Base-by-base conservation (phyloP, 2,329 filamentous ascomycete genomes). In the Cladophialophora exuberans region DNA sequence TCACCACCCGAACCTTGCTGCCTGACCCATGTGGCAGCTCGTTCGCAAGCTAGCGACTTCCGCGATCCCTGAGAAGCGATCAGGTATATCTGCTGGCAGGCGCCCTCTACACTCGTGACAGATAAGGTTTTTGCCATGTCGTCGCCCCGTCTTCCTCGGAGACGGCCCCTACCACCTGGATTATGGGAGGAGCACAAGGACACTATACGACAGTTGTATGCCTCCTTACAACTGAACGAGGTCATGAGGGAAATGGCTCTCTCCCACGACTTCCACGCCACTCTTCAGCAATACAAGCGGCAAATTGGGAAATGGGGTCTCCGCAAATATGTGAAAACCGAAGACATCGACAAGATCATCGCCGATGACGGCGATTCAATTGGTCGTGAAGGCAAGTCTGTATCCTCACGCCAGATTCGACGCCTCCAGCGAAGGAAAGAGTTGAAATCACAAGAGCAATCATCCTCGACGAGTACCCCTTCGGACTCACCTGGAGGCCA, bases 281-380 rank as follows among this genome's bases (percentile, higher is more conserved):
- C 38, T 7, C 20, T 23, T 20, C 38, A 42, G 10, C 38, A 42
- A n/a, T 42, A 42, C 38, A 42, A 42, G 38, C 38, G 38, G 26
- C 38, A 42, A 23, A 20, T 42, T 11, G 38, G 38, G 38, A 42
- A 42, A 42, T 42, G 38, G 38, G 38, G 38, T n/a, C 38, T 42
- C 11, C 38, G 38, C 20, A 42, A 42, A 18, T 23, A 42, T 7
- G 38, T 42, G 20, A n/a, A 23, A 23, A 25, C 18, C 7, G 38
- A 42, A 18, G n/a, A n/a, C n/a, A n/a, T 42, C 10, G 38, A 42
- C 10, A 23, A 23, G 13, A 42, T 42, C 26, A n/a, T n/a, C n/a
- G n/a, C n/a, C n/a, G n/a, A n/a, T n/a, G 38, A 42, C 18, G 20
- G 26, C 20, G 38, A 42, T 23, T 42, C 38, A 4, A 42, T 42